Base-by-base conservation (phyloP, 805 yeast genomes). In the Starmerella roubikii region DNA sequence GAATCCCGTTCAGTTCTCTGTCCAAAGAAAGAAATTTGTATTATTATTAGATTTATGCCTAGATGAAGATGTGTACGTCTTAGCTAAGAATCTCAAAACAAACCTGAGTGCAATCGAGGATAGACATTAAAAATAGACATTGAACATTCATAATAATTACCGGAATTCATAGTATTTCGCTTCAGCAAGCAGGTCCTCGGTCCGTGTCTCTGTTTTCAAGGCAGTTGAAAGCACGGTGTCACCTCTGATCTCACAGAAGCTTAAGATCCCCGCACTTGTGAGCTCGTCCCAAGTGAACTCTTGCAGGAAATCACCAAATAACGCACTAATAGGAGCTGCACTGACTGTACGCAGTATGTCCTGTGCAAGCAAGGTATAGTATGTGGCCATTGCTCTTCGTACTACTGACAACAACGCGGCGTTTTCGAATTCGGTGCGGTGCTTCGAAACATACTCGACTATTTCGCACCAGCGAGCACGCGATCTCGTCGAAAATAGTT, bases 271-370 rank as follows among this genome's bases (percentile, higher is more conserved):
- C 4, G 35, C 37, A 11, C 18, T 15, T 3, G 33, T 18, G 12
- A 41, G 33, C 17, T 38, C 31, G 18, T 22, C 34, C 12, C 16
- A 27, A 19, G 30, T 30, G 16, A 32, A 13, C 8, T 13, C 35
- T 7, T 13, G 4, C 8, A 15, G 7, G 16, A 32, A 12, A n/a
- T 15, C 21, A 22, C 11, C 21, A 4, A 33, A 15, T 3, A 19
- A 3, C 6, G n/a, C 23, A 9, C 4, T 7, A 4, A n/a, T 16
- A 4, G 36, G 29, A 9, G 23, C 18, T 15, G 22, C 8, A 5
- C 9, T n/a, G 10, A 33, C 16, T 3, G n/a, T 18, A 13, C 10
- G 5, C 8, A 23, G 4, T 4, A 33, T 19, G 4, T 17, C n/a
- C 13, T n/a, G 19, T 16, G 16, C 12, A 13, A 6, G 23, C 5